Evolutionary conservation across 257 asterid genomes (phyloP).

Genomic region (Pogostemon cablin): DNA sequence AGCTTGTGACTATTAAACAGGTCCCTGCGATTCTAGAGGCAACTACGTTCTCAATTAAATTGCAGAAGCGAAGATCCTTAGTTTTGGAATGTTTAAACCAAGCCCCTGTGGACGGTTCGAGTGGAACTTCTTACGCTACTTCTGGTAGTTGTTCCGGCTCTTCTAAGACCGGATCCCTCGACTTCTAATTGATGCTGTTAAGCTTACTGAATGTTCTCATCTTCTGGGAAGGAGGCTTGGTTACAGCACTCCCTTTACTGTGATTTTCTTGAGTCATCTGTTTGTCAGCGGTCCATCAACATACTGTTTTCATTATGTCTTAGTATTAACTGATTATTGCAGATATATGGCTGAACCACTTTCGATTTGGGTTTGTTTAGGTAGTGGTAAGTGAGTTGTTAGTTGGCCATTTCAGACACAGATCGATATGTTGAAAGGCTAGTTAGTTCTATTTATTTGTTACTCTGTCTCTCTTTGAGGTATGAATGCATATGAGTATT

Average conservation of each 20-base stretch:
- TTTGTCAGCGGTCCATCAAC: not conserved
- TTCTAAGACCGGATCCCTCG: constrained; percentile 65
- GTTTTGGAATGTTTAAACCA: constrained; percentile 83
- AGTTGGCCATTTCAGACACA: constrained; percentile 1
- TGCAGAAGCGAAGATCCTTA: constrained; percentile 69
- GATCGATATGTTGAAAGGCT: constrained; percentile 6
- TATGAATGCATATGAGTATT: not conserved
- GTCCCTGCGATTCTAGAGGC: constrained; percentile 81
- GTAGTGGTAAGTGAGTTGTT: not conserved
- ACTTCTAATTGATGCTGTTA: constrained; percentile 55
- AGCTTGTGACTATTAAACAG: constrained; percentile 41
- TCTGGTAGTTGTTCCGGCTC: constrained; percentile 77
- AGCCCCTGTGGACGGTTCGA: constrained; percentile 94
- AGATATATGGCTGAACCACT: not conserved
- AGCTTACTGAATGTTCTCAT: not conserved
- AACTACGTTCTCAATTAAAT: constrained; percentile 83
- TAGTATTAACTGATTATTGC: not conserved
- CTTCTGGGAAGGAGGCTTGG: constrained; percentile 1
- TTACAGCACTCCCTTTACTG: not conserved
- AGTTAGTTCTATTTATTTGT: not conserved
- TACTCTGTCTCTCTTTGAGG: not conserved
- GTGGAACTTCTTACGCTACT: constrained; percentile 76
- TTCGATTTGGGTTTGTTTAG: not conserved
- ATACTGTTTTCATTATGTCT: not conserved
- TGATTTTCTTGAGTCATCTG: not conserved